phyloP scores from a whole-genome alignment of 1,139 yeast genomes.

The Nakaseomyces sp. region DNA sequence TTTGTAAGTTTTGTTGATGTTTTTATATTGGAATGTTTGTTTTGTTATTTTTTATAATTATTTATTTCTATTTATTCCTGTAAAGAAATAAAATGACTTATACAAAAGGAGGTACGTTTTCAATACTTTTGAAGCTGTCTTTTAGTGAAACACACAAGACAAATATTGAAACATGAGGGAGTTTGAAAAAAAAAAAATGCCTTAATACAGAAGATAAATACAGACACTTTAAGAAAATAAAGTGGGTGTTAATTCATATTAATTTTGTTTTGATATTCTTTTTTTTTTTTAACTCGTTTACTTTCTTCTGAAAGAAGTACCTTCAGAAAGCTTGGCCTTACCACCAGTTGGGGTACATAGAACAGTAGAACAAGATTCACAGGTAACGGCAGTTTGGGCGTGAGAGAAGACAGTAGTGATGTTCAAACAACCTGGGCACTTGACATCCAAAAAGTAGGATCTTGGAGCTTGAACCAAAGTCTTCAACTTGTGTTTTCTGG shows the following conservation, averaged over 20 bases:
- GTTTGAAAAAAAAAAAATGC: neutral
- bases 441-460: constrained; percentile 98
- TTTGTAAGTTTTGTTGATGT: neutral
- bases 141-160: too few species aligned
- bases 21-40: constrained; percentile 4
- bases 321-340: constrained; percentile 98
- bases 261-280: too few species aligned
- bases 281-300: constrained; percentile 35
- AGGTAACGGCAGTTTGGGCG: constrained; percentile 99
- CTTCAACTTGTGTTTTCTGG: constrained; percentile 95
- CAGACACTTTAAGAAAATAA: neutral
- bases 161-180: constrained; percentile 3
- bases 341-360: constrained; percentile 99
- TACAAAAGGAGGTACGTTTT: constrained; percentile 1
- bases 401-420: constrained; percentile 99
- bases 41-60: constrained; percentile 1
- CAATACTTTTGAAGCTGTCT: neutral
- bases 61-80: constrained; percentile 4
- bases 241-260: constrained; percentile 8
- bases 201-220: constrained; percentile 6
- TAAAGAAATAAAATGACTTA: constrained; percentile 5
- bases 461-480: constrained; percentile 95
- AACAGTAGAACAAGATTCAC: constrained; percentile 97
- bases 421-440: constrained; percentile 98
- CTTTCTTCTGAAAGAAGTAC: constrained; percentile 99